Evolutionary conservation across 1,139 yeast species (phyloP), one percentile per base, ranked within the genome.

Genomic region (Suhomyces yuchorum): DNA sequence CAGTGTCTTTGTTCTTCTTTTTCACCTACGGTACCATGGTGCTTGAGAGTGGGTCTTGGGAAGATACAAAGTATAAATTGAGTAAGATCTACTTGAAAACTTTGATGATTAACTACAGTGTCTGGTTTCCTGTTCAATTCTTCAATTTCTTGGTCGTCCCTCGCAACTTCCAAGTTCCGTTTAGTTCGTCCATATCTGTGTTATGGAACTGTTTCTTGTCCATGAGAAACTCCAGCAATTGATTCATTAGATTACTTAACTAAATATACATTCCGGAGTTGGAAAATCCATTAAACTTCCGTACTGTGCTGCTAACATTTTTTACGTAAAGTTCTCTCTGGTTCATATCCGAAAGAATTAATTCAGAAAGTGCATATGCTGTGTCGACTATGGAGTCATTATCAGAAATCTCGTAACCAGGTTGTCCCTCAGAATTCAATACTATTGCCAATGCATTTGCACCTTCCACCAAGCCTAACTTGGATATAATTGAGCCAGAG

Each of bases 41-140:
- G 2, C 78, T 91, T 50, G 97, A 92, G 59, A 77, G 78, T 43
- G 96, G 96, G 1, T 81, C 84, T 42, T 73, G 79, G 66, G 79
- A 77, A 1, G 87, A 87, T 12, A 77, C 92, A 18, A 75, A 77
- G 47, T 72, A 66, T 6, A 91, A 89, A 67, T 73, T 91, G 47
- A 72, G 78, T 52, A 80, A 77, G 50, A 73, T 86, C 4, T 92
- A 90, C 63, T 66, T 92, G 32, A 82, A 85, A 37, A 93, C 98
- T 0, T 68, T 92, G 49, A 82, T 86, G 37, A 82, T 85, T 48
- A 92, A 91, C 64, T 88, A 85, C 64, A 75, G 87, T 49, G 84
- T 93, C n/a, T 93, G 99, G 99, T 96, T 96, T 43, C 82, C 92
- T 2, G 96, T 93, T 7, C 98, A 93, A 65, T 88, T 93, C 58